A percentile compares a stretch with the other conserved stretches of the same genome.
Conservation (phyloP, 2,329 filamentous ascomycete species). For the Paecilomyces formosus region DNA sequence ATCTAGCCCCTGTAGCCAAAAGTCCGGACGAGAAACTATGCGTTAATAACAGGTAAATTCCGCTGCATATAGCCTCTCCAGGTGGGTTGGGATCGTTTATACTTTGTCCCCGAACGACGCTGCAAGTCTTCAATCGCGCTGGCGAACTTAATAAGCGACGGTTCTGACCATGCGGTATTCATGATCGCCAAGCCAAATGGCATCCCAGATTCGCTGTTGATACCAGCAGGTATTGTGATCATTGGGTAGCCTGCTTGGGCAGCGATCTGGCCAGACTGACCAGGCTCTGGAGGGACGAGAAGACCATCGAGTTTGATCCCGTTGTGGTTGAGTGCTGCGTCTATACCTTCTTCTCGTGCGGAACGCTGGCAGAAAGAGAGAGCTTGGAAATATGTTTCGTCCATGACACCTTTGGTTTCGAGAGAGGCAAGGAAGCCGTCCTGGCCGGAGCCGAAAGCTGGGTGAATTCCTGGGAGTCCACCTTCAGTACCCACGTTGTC, state of each 20-base stretch:
- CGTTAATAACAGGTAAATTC: slow-evolving; percentile 25
- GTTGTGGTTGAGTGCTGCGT: slow-evolving; percentile 53
- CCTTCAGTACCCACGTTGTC: slow-evolving; percentile 61
- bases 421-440: slow-evolving; percentile 61
- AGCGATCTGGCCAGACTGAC: slow-evolving; percentile 60
- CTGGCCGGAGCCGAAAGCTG: slow-evolving; percentile 63
- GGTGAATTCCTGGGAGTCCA: slow-evolving; percentile 52
- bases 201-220: slow-evolving; percentile 49
- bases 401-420: slow-evolving; percentile 51
- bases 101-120: slow-evolving; percentile 32
- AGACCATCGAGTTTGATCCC: slow-evolving; percentile 51
- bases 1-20: background rate
- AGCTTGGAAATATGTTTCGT: slow-evolving; percentile 62
- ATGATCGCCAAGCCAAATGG: slow-evolving; percentile 55
- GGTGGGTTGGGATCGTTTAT: slow-evolving; percentile 43
- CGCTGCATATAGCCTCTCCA: slow-evolving; percentile 46
- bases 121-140: slow-evolving; percentile 58
- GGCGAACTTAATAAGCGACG: slow-evolving; percentile 50
- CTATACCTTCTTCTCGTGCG: slow-evolving; percentile 59
- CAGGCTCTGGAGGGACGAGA: slow-evolving; percentile 62
- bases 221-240: slow-evolving; percentile 59
- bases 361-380: slow-evolving; percentile 53
- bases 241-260: slow-evolving; percentile 71
- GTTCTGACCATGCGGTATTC: slow-evolving; percentile 56
- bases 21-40: background rate